These are phyloP conservation scores for Lunularia cruciata DNA, from an alignment of 225 moss, liverwort and hornwort genomes.

Conservation along the genomic window DNA sequence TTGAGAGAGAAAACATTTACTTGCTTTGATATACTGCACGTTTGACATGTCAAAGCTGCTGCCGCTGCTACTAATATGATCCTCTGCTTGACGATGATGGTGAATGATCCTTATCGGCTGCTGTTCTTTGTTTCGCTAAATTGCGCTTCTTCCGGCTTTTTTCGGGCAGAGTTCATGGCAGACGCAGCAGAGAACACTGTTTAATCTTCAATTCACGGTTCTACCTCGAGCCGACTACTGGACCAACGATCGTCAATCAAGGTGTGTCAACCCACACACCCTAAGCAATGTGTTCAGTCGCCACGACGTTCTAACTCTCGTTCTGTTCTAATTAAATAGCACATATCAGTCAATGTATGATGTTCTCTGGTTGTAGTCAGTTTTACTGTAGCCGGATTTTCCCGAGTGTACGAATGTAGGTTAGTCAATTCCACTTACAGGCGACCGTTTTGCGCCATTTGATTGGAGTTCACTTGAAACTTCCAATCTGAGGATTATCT, in stretches of 20 bases:
- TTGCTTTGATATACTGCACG: background rate
- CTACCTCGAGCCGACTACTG: background rate
- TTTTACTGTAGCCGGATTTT: no score
- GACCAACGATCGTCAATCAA: background rate
- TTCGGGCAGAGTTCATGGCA: background rate
- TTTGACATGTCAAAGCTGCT: background rate
- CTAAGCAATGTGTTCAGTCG: no score
- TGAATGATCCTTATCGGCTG: background rate
- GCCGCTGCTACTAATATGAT: no score
- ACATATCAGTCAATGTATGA: no score
- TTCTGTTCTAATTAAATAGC: no score
- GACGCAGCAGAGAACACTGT: background rate
- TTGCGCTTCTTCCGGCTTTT: background rate
- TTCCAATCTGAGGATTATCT: background rate
- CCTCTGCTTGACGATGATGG: no score
- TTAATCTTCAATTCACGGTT: background rate
- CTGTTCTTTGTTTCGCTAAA: background rate
- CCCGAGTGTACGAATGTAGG: no score
- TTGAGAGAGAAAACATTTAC: background rate
- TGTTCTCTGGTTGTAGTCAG: no score
- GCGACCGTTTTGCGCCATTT: background rate
- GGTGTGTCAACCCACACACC: background rate
- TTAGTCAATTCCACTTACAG: no score
- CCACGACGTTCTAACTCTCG: no score
- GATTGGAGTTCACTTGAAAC: background rate